These are phyloP conservation scores for Kodamaea ohmeri DNA, from an alignment of 1,139 yeast species.

Conservation along the genomic window DNA sequence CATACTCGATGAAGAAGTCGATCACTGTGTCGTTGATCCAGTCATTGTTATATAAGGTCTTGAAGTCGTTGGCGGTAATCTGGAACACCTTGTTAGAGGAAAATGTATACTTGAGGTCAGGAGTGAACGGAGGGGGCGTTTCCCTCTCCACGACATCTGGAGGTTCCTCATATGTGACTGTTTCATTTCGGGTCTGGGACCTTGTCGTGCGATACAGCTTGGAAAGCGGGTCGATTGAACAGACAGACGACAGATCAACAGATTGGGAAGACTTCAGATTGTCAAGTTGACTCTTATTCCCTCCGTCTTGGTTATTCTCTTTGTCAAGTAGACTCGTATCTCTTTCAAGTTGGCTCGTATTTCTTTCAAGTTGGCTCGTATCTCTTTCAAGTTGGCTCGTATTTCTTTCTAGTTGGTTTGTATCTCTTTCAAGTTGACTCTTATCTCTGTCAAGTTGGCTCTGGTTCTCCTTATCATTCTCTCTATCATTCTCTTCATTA, in stretches of 20 bases:
- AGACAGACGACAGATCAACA: background rate
- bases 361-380: too few species aligned
- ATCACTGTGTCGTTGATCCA: conserved; percentile 77
- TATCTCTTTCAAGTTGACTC: background rate
- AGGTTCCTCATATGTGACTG: conserved; percentile 1
- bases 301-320: too few species aligned
- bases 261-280: too few species aligned
- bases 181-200: background rate
- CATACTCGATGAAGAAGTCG: conserved; percentile 66
- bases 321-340: too few species aligned
- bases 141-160: conserved; percentile 11
- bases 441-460: background rate
- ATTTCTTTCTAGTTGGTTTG: background rate
- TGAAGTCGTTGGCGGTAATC: conserved; percentile 59
- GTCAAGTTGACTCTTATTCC: too few species aligned
- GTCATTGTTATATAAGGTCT: conserved; percentile 63
- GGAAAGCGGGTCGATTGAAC: background rate
- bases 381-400: background rate
- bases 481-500: background rate
- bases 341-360: too few species aligned
- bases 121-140: conserved; percentile 36
- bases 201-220: background rate
- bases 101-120: conserved; percentile 52
- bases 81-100: conserved; percentile 47
- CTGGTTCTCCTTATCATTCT: background rate